Evolutionary conservation across 75 land plant genomes (phyloP).

Genomic region (Selaginella moellendorffii): DNA sequence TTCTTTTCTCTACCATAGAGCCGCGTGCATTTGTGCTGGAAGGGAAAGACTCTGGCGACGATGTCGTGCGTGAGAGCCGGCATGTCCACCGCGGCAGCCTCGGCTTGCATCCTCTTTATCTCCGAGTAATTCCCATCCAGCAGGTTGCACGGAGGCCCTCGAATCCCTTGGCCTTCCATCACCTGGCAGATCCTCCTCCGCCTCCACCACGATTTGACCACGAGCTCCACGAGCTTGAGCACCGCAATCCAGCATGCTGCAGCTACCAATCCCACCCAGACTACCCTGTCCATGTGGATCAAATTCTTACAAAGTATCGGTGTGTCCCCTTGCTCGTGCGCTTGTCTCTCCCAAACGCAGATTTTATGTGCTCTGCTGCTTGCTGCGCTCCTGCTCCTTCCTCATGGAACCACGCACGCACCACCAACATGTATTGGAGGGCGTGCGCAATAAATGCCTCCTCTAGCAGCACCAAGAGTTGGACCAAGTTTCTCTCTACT

Average conservation of each 20-base stretch:
- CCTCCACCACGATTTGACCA: constrained; percentile 5
- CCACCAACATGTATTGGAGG: too few species aligned
- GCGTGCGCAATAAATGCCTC: too few species aligned
- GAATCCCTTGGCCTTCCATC: not conserved
- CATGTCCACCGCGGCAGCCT: constrained; percentile 3
- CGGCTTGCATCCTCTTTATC: constrained; percentile 1
- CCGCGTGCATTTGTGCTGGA: not conserved
- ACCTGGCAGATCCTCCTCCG: not conserved
- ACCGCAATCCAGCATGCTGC: not conserved
- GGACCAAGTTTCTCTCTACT: too few species aligned
- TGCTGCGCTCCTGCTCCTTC: too few species aligned
- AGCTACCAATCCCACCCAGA: not conserved
- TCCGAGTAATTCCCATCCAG: constrained; percentile 3
- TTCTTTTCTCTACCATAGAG: not conserved
- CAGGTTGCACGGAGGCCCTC: constrained; percentile 1
- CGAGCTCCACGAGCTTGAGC: not conserved
- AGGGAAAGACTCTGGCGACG: constrained; percentile 1
- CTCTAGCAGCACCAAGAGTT: too few species aligned
- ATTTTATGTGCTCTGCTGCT: too few species aligned
- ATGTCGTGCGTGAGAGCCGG: not conserved
- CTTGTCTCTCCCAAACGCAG: too few species aligned
- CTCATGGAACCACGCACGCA: too few species aligned
- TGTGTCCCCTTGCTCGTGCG: too few species aligned
- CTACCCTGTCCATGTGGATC: not conserved
- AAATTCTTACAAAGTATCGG: too few species aligned